Evolutionary conservation across 2,329 filamentous ascomycete species (phyloP).

Genomic region (Aspergillus piperis): DNA sequence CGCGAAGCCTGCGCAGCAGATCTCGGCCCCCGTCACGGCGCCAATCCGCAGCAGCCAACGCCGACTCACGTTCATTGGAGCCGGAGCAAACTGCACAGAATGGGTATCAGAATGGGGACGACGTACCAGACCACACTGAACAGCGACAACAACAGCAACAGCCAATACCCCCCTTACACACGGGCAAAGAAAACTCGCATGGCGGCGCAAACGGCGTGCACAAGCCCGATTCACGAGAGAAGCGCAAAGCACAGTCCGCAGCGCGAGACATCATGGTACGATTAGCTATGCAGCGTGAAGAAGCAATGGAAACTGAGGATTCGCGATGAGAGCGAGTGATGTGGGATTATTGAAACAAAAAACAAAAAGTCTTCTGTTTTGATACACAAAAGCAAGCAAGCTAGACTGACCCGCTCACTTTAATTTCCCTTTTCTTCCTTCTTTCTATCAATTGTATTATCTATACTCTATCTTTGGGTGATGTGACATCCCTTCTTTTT

Average conservation of each 20-base stretch:
- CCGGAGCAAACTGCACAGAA: neutral
- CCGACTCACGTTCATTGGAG: neutral
- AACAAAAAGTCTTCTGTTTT: too few relatives aligned
- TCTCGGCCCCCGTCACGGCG: constrained; percentile 17
- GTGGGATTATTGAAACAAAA: neutral
- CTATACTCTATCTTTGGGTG: neutral
- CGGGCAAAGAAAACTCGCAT: constrained; percentile 18
- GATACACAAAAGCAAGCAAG: neutral
- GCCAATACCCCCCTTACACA: neutral
- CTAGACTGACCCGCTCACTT: neutral
- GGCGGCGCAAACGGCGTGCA: neutral
- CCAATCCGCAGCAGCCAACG: neutral
- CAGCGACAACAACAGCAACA: neutral
- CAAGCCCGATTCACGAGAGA: constrained; percentile 22
- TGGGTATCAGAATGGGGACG: neutral
- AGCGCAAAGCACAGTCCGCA: constrained; percentile 36
- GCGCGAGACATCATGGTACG: constrained; percentile 38
- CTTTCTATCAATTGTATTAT: constrained; percentile 19
- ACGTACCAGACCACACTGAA: neutral
- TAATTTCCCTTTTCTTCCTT: neutral
- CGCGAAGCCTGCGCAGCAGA: constrained; percentile 21
- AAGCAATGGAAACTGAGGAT: constrained; percentile 39
- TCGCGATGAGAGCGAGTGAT: constrained; percentile 16
- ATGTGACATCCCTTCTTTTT: neutral
- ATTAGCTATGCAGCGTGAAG: constrained; percentile 42